Evolutionary conservation across 192 early-diverging fungal genomes (phyloP).

Genomic region (Entomortierella beljakovae): DNA sequence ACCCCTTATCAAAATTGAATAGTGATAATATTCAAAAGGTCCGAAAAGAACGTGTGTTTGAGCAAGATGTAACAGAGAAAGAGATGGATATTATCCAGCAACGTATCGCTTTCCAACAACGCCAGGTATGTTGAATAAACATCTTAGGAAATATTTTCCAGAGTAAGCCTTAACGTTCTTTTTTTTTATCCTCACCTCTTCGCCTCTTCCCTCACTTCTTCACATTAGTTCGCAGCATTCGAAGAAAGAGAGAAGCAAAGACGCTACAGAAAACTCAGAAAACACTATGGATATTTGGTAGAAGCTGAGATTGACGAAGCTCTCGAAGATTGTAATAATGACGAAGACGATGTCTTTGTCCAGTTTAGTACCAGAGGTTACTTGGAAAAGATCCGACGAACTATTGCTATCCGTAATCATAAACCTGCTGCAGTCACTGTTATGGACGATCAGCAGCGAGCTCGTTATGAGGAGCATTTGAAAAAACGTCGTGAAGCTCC

Average conservation of each 20-base stretch:
- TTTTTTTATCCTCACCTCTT: too few relatives aligned
- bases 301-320: slow-evolving; percentile 90
- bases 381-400: slow-evolving; percentile 72
- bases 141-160: too few relatives aligned
- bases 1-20: background rate
- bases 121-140: slow-evolving; percentile 60
- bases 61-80: slow-evolving; percentile 89
- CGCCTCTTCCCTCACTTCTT: background rate
- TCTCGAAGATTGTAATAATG: slow-evolving; percentile 79
- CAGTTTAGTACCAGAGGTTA: slow-evolving; percentile 85
- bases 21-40: slow-evolving; percentile 81
- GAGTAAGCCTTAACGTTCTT: background rate
- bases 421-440: slow-evolving; percentile 49
- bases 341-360: slow-evolving; percentile 93
- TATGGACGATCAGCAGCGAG: slow-evolving; percentile 88
- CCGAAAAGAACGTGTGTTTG: slow-evolving; percentile 90
- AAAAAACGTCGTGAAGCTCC: slow-evolving; percentile 84
- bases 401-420: slow-evolving; percentile 73
- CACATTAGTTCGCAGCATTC: slow-evolving; percentile 82
- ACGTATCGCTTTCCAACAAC: slow-evolving; percentile 90
- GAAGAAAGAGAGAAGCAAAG: slow-evolving; percentile 83
- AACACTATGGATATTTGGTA: slow-evolving; percentile 81
- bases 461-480: slow-evolving; percentile 86
- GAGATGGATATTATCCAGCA: slow-evolving; percentile 93
- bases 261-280: slow-evolving; percentile 82